Base-by-base conservation (phyloP, 352 stramenopile species). In the Blastocystis hominis region DNA sequence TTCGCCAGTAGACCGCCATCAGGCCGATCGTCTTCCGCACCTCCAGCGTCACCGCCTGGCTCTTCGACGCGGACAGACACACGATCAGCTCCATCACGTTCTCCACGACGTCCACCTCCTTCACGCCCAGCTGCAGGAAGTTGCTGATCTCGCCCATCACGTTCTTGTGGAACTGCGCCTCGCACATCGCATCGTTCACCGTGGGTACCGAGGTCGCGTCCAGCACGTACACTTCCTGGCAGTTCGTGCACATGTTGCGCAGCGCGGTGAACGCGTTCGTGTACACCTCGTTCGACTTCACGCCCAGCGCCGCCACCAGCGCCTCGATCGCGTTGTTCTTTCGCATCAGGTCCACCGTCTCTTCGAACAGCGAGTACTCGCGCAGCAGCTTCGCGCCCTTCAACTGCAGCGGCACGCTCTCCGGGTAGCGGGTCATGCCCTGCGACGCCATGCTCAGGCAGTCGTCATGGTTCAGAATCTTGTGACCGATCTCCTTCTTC, bases 11-110 rank as follows among this genome's bases (percentile, higher is more conserved):
- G 24, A 53, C 54, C 72, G 68, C 72, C 72, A 84, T 84, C 20
- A 53, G 20, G 40, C 34, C n/a, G 47, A 84, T 66, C 9, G 55
- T n/a, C 13, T 20, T 53, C n/a, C 38, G 72, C 47, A 84, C 54
- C 36, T 68, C 36, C 17, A 38, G 72, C 36, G 53, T 38, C 46
- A 84, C 72, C 15, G 72, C 72, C 13, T 46, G 72, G 47, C 68
- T 68, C 38, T 53, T 84, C 44, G 44, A 84, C 13, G 72, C 72
- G 36, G 72, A 84, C 36, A 84, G 72, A 64, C 72, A 84, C n/a
- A 84, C 72, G 56, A 84, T 68, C 72, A 84, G 72, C 72, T 84
- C 72, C 72, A 84, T 59, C 54, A 44, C 72, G 38, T 84, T 84
- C n/a, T 46, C 68, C 47, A 84, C 68, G 17, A 84, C 72, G 36